Evolutionary conservation across 2,329 filamentous ascomycete species (phyloP).

Genomic region (Lomentospora prolificans): DNA sequence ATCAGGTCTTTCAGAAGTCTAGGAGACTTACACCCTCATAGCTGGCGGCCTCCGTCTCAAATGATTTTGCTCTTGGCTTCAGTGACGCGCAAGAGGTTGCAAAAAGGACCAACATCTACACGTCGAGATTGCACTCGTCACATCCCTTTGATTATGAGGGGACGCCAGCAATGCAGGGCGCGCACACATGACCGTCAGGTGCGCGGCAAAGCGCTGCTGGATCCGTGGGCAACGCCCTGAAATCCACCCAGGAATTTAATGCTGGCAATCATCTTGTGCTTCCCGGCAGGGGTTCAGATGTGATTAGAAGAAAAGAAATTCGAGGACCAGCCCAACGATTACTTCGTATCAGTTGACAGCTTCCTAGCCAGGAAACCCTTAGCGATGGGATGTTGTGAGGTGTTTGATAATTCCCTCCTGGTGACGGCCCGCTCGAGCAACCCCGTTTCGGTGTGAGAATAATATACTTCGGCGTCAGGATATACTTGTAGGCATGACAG

Average conservation of each 20-base stretch:
- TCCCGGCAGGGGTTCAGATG: background rate
- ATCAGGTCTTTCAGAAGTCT: too few species aligned
- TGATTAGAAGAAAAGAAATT: background rate
- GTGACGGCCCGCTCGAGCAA: background rate
- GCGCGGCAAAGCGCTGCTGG: background rate
- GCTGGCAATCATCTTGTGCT: too few species aligned
- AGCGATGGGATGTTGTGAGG: background rate
- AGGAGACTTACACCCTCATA: background rate
- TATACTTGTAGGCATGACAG: background rate
- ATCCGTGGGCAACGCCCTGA: too few species aligned
- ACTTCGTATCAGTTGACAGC: too few species aligned
- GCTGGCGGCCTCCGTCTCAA: too few species aligned
- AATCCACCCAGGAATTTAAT: too few species aligned
- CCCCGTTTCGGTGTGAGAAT: too few species aligned
- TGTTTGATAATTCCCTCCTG: background rate
- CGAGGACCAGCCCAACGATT: too few species aligned
- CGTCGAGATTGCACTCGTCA: background rate
- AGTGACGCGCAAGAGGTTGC: background rate
- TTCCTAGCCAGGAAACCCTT: background rate
- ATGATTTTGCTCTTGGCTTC: background rate
- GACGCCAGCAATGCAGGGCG: background rate
- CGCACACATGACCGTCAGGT: background rate
- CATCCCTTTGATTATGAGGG: background rate
- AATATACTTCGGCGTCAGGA: too few species aligned
- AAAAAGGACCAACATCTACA: background rate